Evolutionary conservation across 306 rosid species (phyloP), one percentile per base, ranked within the genome.

Genomic region (Casuarina glauca): DNA sequence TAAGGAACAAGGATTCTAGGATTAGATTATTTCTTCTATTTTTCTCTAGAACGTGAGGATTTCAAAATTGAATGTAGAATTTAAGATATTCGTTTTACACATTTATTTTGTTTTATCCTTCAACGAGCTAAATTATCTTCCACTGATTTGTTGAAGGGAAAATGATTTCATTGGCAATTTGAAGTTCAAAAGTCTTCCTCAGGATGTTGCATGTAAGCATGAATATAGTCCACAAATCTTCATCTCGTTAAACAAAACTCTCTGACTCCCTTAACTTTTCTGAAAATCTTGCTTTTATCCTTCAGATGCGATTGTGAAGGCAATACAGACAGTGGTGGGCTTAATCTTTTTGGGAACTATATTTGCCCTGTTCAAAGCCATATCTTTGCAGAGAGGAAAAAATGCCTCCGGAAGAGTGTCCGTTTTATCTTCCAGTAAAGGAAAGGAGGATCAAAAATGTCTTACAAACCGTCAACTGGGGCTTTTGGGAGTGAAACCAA

Each of bases 401-500:
- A 80, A 80, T 79, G 69, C 26, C 45, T 82, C 76, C 26, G 76
- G 82, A 26, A 26, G 32, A 64, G 84, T 68, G 66, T 74, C 86
- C 10, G 80, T 64, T 73, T 38, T 64, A 79, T 74, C 89, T 55
- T 48, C 83, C 72, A 79, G 86, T 36, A 84, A 84, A 61, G 90
- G 76, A 79, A 72, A 67, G 61, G 88, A 79, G 74, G 88, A 81
- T 72, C 90, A 82, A 60, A 60, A 77, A 70, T 53, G n/a, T 61
- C 93, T 92, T 57, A 86, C 97, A 12, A 88, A 86, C 44, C 90
- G 83, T 62, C 98, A 95, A 80, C 79, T 92, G 39, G 97, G 83
- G 74, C 90, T 95, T 80, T 72, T 92, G 81, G 97, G 98, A 61
- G 83, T 85, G 73, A 95, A 91, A 88, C 87, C 86, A 11, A 92